phyloP scores from a whole-genome alignment of 2,329 filamentous ascomycete species.

The Aspergillus ochraceus region DNA sequence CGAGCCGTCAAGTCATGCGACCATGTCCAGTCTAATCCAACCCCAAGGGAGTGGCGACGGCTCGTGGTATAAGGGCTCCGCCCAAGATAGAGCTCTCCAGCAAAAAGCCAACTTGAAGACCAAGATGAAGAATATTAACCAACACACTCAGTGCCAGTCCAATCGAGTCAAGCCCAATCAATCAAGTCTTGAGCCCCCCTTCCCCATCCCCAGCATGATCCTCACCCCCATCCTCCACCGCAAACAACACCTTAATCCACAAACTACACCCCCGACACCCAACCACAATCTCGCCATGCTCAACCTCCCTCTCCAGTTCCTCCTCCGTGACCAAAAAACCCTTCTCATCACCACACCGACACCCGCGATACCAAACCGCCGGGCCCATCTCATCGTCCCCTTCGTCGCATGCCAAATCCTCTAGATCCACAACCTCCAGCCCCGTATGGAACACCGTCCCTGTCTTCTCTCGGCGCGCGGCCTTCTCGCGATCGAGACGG shows the following conservation, averaged over 20 bases:
- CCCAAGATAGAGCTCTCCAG: too few relatives aligned
- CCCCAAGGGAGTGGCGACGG: too few relatives aligned
- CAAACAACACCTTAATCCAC: slow-evolving; percentile 62
- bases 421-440: slow-evolving; percentile 59
- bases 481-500: slow-evolving; percentile 33
- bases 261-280: slow-evolving; percentile 65
- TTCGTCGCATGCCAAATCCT: slow-evolving; percentile 51
- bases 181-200: background rate
- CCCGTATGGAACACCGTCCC: slow-evolving; percentile 49
- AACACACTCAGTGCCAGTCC: too few relatives aligned
- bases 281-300: slow-evolving; percentile 57
- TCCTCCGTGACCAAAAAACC: slow-evolving; percentile 57
- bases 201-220: slow-evolving; percentile 36
- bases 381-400: slow-evolving; percentile 31
- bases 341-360: slow-evolving; percentile 59
- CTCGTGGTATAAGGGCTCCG: too few relatives aligned
- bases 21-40: too few relatives aligned
- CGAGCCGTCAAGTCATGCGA: too few relatives aligned
- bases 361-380: slow-evolving; percentile 52
- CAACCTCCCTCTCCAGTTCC: slow-evolving; percentile 53
- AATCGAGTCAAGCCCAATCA: background rate
- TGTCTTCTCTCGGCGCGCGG: slow-evolving; percentile 26
- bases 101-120: too few relatives aligned
- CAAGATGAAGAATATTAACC: too few relatives aligned
- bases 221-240: slow-evolving; percentile 43